Conservation (phyloP, 768 basidiomycete species). For the Sarcodon aspratus region DNA sequence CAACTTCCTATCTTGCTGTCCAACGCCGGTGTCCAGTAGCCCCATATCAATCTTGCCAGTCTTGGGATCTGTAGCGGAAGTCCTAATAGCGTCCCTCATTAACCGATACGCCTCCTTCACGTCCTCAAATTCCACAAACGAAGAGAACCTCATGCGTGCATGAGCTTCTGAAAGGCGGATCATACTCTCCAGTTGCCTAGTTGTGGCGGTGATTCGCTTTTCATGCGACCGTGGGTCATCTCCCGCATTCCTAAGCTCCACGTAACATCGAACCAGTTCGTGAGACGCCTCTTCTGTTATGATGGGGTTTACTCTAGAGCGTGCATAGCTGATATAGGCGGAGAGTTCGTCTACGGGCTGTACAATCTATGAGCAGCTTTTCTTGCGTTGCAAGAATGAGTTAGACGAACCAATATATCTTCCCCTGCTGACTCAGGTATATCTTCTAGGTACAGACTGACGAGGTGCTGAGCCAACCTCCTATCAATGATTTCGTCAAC, state of each 20-base stretch:
- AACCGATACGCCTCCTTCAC: slow-evolving; percentile 88
- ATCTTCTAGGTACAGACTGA: slow-evolving; percentile 91
- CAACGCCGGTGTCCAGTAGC: slow-evolving; percentile 88
- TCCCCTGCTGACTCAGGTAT: slow-evolving; percentile 47
- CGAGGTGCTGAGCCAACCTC: slow-evolving; percentile 83
- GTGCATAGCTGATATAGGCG: slow-evolving; percentile 90
- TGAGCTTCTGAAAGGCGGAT: slow-evolving; percentile 95
- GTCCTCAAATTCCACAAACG: slow-evolving; percentile 77
- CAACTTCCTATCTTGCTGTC: slow-evolving; percentile 73
- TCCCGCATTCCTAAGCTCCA: slow-evolving; percentile 88
- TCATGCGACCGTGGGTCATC: slow-evolving; percentile 80
- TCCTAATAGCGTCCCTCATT: slow-evolving; percentile 93
- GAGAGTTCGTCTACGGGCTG: slow-evolving; percentile 87
- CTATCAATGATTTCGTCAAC: slow-evolving; percentile 86
- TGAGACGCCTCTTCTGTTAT: slow-evolving; percentile 78
- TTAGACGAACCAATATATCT: slow-evolving; percentile 63
- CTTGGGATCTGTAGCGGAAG: slow-evolving; percentile 89
- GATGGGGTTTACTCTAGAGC: slow-evolving; percentile 73
- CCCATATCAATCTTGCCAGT: slow-evolving; percentile 98
- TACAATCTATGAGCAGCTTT: not conserved
- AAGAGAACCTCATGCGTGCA: slow-evolving; percentile 88
- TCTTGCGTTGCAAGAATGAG: not conserved
- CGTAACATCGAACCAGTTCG: slow-evolving; percentile 83
- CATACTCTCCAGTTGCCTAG: slow-evolving; percentile 93
- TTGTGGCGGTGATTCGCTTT: slow-evolving; percentile 95